These are phyloP conservation scores for Psilocybe mexicana DNA, from an alignment of 1,284 basidiomycete genomes.

Conservation along the genomic window DNA sequence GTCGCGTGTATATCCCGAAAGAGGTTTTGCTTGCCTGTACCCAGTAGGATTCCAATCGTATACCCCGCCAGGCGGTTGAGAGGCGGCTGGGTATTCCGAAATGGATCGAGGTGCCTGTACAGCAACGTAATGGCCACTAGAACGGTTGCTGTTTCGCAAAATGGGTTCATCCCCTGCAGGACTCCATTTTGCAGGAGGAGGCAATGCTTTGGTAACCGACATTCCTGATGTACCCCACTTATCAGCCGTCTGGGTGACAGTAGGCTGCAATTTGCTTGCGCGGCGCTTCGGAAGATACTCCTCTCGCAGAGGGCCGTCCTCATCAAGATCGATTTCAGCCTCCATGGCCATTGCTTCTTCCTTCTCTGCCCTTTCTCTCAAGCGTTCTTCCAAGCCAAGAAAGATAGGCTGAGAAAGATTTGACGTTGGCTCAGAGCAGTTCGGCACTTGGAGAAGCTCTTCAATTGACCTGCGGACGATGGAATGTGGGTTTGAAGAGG, in stretches of 20 bases:
- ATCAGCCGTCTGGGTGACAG: slow-evolving; percentile 19
- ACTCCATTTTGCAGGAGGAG: slow-evolving; percentile 79
- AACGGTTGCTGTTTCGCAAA: slow-evolving; percentile 49
- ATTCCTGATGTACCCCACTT: slow-evolving; percentile 34
- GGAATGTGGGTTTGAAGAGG: slow-evolving; percentile 65
- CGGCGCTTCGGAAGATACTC: slow-evolving; percentile 77
- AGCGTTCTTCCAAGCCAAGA: slow-evolving; percentile 64
- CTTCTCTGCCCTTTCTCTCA: slow-evolving; percentile 48
- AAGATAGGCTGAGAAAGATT: slow-evolving; percentile 62
- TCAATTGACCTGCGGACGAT: slow-evolving; percentile 71
- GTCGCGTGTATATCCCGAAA: slow-evolving; percentile 38
- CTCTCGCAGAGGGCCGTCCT: slow-evolving; percentile 76
- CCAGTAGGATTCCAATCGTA: slow-evolving; percentile 41
- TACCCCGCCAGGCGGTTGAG: slow-evolving; percentile 31
- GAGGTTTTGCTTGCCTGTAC: slow-evolving; percentile 39
- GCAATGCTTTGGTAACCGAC: slow-evolving; percentile 44
- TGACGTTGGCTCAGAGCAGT: slow-evolving; percentile 27
- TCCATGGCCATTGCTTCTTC: slow-evolving; percentile 45
- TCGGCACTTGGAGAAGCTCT: slow-evolving; percentile 57
- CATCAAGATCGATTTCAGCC: slow-evolving; percentile 75
- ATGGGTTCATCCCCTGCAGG: slow-evolving; percentile 76
- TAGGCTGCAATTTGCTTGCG: slow-evolving; percentile 35
- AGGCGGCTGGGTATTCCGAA: slow-evolving; percentile 29
- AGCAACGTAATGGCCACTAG: slow-evolving; percentile 60
- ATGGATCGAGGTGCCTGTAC: slow-evolving; percentile 52